A percentile compares a stretch with the other conserved stretches of the same genome.
These are phyloP conservation scores for Pestalotiopsis sp. DNA, from an alignment of 2,329 filamentous ascomycete species.

Conservation along the genomic window DNA sequence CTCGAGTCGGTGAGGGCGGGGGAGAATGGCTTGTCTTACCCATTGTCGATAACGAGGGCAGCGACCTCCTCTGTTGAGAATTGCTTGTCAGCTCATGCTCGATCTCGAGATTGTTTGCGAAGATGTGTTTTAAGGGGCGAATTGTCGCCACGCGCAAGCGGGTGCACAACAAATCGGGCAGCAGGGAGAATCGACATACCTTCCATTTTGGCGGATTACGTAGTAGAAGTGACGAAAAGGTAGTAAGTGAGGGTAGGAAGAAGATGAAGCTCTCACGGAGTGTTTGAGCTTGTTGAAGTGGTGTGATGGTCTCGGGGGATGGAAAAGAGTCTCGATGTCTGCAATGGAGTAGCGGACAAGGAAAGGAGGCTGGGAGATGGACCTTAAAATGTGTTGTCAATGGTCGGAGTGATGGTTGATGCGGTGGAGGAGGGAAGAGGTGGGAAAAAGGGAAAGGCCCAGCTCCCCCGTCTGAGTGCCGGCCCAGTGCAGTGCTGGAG, in stretches of 20 bases:
- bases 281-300: slow-evolving; percentile 39
- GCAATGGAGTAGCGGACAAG: slow-evolving; percentile 36
- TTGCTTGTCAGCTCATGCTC: slow-evolving; percentile 43
- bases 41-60: slow-evolving; percentile 99
- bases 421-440: slow-evolving; percentile 12
- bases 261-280: slow-evolving; percentile 32
- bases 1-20: slow-evolving; percentile 38
- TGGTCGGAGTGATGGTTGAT: slow-evolving; percentile 15
- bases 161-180: not conserved
- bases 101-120: slow-evolving; percentile 16
- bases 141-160: not conserved
- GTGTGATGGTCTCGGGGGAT: slow-evolving; percentile 21
- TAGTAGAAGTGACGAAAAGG: slow-evolving; percentile 35
- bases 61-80: slow-evolving; percentile 90
- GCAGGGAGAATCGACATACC: slow-evolving; percentile 52
- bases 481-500: not conserved
- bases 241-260: slow-evolving; percentile 26
- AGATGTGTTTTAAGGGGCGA: slow-evolving; percentile 11
- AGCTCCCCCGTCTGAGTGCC: not conserved
- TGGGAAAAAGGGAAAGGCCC: slow-evolving; percentile 13
- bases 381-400: slow-evolving; percentile 30
- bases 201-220: slow-evolving; percentile 61
- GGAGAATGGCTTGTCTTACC: slow-evolving; percentile 69
- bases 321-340: slow-evolving; percentile 29
- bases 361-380: slow-evolving; percentile 35